Evolutionary conservation across 2,329 filamentous ascomycete genomes (phyloP).

Genomic region (Microdochium trichocladiopsis): DNA sequence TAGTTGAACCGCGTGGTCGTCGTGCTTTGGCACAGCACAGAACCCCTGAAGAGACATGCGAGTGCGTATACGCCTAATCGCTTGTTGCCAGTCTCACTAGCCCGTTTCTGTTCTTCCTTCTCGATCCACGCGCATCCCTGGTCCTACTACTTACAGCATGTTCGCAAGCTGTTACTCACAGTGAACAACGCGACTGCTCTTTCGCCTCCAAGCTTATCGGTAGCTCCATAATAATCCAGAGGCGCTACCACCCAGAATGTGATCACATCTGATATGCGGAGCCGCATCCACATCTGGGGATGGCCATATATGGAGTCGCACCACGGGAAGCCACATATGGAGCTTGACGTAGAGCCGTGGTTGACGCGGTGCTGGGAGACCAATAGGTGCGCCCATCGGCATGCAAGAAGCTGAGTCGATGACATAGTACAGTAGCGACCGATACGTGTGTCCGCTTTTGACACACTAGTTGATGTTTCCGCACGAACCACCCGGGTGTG

Average conservation of each 20-base stretch:
- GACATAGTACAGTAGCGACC: no score
- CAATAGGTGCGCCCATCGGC: not conserved
- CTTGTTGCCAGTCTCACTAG: not conserved
- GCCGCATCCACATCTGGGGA: not conserved
- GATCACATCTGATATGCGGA: not conserved
- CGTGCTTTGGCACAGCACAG: not conserved
- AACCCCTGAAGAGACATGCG: not conserved
- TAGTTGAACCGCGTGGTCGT: not conserved
- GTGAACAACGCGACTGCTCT: not conserved
- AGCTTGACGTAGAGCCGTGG: not conserved
- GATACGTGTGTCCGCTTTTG: no score
- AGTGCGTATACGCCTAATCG: not conserved
- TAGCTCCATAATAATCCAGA: not conserved
- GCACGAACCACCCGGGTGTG: no score
- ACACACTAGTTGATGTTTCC: no score
- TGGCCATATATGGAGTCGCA: no score
- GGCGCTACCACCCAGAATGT: not conserved
- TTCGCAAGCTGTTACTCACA: not conserved
- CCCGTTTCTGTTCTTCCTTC: not conserved
- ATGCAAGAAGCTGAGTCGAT: not conserved
- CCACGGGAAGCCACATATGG: not conserved
- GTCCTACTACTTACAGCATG: not conserved
- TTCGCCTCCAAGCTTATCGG: not conserved
- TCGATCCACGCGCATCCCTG: not conserved
- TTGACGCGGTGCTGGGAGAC: not conserved